Evolutionary conservation across 257 asterid species (phyloP).

Genomic region (Cruciata laevipes): DNA sequence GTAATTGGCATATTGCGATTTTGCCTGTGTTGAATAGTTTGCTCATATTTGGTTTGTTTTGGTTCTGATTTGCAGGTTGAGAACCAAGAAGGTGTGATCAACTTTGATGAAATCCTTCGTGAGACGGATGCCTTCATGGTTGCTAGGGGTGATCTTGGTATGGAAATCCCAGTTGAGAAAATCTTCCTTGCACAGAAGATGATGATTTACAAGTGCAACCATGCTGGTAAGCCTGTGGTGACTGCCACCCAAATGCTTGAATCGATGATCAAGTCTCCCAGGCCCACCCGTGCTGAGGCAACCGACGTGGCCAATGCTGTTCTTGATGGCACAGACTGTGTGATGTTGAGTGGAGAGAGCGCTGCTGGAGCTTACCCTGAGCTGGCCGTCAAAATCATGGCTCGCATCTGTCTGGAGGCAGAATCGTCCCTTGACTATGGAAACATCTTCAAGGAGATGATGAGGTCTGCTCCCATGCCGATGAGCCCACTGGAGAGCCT

Average conservation of each 20-base stretch:
- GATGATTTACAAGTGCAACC: constrained; percentile 90
- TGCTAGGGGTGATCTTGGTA: constrained; percentile 90
- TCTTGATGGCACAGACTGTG: constrained; percentile 84
- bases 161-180: constrained; percentile 91
- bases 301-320: constrained; percentile 91
- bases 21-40: background rate
- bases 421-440: constrained; percentile 74
- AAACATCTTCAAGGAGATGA: constrained; percentile 64
- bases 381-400: constrained; percentile 68
- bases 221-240: constrained; percentile 77
- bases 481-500: constrained; percentile 87
- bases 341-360: constrained; percentile 85
- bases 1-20: background rate
- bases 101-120: constrained; percentile 80
- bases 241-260: constrained; percentile 96
- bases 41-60: background rate
- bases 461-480: constrained; percentile 65
- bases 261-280: constrained; percentile 87
- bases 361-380: constrained; percentile 92
- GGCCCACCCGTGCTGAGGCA: constrained; percentile 95
- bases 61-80: constrained; percentile 44
- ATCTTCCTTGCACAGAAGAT: constrained; percentile 85
- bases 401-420: constrained; percentile 73
- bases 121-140: constrained; percentile 90
- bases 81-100: constrained; percentile 82